Base-by-base conservation (phyloP, 805 yeast genomes). In the Blastobotrys terrestris region DNA sequence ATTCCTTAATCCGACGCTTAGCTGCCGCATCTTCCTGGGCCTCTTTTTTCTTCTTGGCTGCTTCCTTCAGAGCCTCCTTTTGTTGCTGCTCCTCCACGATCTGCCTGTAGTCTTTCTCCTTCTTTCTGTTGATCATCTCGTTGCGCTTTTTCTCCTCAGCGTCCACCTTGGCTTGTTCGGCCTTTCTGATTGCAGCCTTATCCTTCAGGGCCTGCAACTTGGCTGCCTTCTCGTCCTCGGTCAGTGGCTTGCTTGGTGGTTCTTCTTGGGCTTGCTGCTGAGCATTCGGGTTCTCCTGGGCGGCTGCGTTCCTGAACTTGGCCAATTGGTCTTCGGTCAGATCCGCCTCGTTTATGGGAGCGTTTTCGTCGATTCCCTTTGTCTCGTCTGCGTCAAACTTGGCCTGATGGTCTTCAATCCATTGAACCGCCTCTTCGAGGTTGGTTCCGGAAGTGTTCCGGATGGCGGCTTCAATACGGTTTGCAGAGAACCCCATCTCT, bases 401-500 rank as follows among this genome's bases (percentile, higher is more conserved):
- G 42, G 55, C 65, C 55, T 60, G 62, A 42, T 58, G 55, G 16
- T 47, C 26, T 26, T 66, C 70, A 18, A 68, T 55, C 72, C 72
- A 68, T 31, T 58, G 62, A 46, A 68, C 57, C 39, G 66, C 64
- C 21, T 57, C 60, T 31, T 68, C 71, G 20, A 65, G 50, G 2
- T 53, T 53, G n/a, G n/a, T n/a, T 11, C 53, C 65, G 26, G 18
- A 13, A 3, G 59, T 55, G 45, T 61, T 59, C 16, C 53, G 42
- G 31, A 61, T 22, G 14, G 71, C 69, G 2, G 63, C 59, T 44
- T 67, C 70, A 40, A 65, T 65, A 8, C 63, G 56, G 35, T 53
- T 55, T 40, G 64, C 60, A 39, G 63, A 59, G 46, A 68, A 68
- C 31, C 72, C 72, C 70, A 67, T 67, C 14, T 62, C 66, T 42